Evolutionary conservation across 1,284 basidiomycete species (phyloP).

Genomic region (Mycena sp.): DNA sequence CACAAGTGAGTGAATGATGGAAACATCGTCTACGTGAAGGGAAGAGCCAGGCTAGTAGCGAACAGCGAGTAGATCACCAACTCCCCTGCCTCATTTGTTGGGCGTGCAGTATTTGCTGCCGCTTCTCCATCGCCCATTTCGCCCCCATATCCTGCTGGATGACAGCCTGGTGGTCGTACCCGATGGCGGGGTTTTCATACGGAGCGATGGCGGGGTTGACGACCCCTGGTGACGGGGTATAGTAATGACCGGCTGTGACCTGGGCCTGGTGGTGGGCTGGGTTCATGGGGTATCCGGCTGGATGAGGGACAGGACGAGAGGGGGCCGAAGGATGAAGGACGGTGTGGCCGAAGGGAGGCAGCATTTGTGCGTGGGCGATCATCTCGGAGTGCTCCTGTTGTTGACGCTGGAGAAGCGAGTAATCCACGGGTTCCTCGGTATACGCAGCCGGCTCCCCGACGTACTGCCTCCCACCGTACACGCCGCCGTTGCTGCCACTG

Average conservation of each 20-base stretch:
- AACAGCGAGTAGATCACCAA: no score
- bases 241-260: not conserved
- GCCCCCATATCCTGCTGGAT: not conserved
- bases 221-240: not conserved
- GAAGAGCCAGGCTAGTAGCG: no score
- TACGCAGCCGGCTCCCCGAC: not conserved
- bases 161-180: not conserved
- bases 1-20: no score
- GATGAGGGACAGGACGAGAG: no score
- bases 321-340: no score
- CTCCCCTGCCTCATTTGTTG: not conserved
- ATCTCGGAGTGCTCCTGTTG: not conserved
- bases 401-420: not conserved
- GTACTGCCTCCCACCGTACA: not conserved
- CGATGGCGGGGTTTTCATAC: conserved; percentile 4
- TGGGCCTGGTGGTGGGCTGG: not conserved
- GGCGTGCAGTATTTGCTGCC: conserved; percentile 3
- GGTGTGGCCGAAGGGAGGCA: no score
- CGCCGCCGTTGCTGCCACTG: not conserved
- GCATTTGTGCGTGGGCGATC: not conserved
- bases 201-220: not conserved
- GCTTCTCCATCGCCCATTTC: conserved; percentile 8
- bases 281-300: no score
- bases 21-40: no score
- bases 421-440: not conserved